A percentile compares a stretch with the other conserved stretches of the same genome.
These are phyloP conservation scores for Talaromyces sp. DNA, from an alignment of 2,329 filamentous ascomycete species.

Conservation along the genomic window DNA sequence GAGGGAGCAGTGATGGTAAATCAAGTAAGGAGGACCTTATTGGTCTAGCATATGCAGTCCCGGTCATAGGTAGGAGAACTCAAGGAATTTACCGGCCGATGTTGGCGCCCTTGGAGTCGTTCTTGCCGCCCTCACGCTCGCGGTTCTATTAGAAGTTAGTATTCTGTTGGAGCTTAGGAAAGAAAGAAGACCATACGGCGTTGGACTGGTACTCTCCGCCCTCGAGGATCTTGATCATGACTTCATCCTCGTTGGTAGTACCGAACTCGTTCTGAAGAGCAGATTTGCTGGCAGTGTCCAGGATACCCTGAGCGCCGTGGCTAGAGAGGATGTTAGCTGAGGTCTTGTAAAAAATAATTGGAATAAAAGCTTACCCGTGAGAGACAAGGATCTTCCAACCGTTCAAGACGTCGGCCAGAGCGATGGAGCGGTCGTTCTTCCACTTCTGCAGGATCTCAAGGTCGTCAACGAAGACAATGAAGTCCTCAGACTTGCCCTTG, in stretches of 20 bases:
- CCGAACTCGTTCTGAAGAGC: conserved; percentile 85
- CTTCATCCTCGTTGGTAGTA: conserved; percentile 75
- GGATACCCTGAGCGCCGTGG: conserved; percentile 80
- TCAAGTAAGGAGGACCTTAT: too few relatives aligned
- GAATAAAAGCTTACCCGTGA: conserved; percentile 70
- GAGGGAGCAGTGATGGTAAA: too few relatives aligned
- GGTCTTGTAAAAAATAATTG: background rate
- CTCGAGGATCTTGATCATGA: conserved; percentile 79
- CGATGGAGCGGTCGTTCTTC: conserved; percentile 76
- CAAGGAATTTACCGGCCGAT: conserved; percentile 21
- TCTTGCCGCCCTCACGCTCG: conserved; percentile 36
- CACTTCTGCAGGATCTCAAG: conserved; percentile 72
- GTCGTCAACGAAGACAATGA: conserved; percentile 58
- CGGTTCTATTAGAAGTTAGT: conserved; percentile 23
- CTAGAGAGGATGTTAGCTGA: conserved; percentile 49
- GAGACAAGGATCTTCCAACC: conserved; percentile 89
- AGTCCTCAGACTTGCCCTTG: conserved; percentile 74
- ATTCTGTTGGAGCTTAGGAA: background rate
- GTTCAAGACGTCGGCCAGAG: conserved; percentile 81
- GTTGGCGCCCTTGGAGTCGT: conserved; percentile 16
- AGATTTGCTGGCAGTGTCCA: conserved; percentile 74
- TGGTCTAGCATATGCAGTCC: background rate
- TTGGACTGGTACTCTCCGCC: conserved; percentile 69
- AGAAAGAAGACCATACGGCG: conserved; percentile 50
- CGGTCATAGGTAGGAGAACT: background rate